Percentiles rank a stretch among this genome's conserved stretches.
phyloP scores from a whole-genome alignment of 345 rosid genomes.

The Durio zibethinus region DNA sequence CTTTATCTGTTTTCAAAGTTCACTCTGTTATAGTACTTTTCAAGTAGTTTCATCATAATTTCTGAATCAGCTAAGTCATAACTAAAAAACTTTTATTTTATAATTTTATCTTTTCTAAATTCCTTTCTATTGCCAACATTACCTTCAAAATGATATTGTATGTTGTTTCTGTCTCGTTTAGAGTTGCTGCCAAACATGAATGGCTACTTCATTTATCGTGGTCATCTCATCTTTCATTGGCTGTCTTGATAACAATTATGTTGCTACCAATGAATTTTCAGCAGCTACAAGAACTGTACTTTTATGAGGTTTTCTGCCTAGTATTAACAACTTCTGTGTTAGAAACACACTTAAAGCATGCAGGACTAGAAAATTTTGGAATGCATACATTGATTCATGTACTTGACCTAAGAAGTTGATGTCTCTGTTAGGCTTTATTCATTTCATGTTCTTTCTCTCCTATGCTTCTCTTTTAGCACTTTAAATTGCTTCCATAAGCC shows the following conservation, averaged over 20 bases:
- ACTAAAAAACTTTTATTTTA: background rate
- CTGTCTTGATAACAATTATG: background rate
- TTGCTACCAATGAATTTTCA: background rate
- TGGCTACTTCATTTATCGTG: background rate
- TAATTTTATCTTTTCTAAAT: background rate
- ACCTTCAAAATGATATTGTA: background rate
- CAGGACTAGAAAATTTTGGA: background rate
- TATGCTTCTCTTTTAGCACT: background rate
- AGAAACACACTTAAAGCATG: background rate
- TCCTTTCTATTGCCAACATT: background rate
- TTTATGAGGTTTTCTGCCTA: background rate
- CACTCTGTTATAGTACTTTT: background rate
- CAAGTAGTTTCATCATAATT: background rate
- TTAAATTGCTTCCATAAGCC: background rate
- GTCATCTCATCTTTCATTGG: background rate
- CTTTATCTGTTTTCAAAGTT: background rate
- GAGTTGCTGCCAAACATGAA: background rate
- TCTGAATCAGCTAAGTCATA: background rate
- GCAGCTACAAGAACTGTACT: background rate
- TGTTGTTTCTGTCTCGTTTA: background rate
- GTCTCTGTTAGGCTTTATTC: background rate
- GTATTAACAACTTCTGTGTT: background rate
- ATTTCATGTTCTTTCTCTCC: background rate
- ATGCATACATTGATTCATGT: background rate
- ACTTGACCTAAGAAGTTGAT: background rate